Conservation (phyloP, 148 eudicot species). For the Bassia scoparia region DNA sequence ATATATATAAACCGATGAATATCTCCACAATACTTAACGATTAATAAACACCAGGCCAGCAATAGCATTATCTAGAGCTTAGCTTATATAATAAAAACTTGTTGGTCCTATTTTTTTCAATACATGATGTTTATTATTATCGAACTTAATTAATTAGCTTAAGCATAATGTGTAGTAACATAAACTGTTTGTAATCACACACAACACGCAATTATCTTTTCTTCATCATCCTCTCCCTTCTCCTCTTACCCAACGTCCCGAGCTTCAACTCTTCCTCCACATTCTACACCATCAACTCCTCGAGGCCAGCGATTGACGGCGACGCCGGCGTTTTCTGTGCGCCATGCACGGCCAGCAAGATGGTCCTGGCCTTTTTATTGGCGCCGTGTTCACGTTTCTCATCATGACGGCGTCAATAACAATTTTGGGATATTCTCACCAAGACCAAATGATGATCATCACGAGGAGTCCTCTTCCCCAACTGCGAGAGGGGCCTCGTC, state of each 20-base stretch:
- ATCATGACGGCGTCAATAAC: not conserved
- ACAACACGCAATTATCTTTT: slow-evolving; percentile 29
- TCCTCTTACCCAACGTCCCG: slow-evolving; percentile 21
- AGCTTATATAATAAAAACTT: not conserved
- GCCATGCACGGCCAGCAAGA: slow-evolving; percentile 5
- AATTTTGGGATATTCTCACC: not conserved
- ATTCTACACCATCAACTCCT: not conserved
- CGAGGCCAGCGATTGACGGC: not conserved
- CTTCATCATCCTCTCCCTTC: slow-evolving; percentile 26
- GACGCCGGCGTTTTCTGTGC: not conserved
- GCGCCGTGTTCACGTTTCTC: slow-evolving; percentile 22
- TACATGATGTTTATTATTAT: not conserved
- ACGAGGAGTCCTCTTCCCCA: not conserved
- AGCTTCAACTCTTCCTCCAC: slow-evolving; percentile 15
- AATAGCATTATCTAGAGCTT: not conserved
- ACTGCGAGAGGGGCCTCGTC: not conserved
- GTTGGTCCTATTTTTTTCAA: not conserved
- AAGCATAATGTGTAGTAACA: slow-evolving; percentile 20
- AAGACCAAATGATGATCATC: not conserved
- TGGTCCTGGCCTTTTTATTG: slow-evolving; percentile 19
- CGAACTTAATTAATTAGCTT: not conserved
- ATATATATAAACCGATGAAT: no score
- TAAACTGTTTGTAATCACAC: slow-evolving; percentile 27
- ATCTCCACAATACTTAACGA: not conserved
- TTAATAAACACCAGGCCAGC: not conserved